phyloP scores from a whole-genome alignment of 768 basidiomycete genomes.

The Boletus edulis region DNA sequence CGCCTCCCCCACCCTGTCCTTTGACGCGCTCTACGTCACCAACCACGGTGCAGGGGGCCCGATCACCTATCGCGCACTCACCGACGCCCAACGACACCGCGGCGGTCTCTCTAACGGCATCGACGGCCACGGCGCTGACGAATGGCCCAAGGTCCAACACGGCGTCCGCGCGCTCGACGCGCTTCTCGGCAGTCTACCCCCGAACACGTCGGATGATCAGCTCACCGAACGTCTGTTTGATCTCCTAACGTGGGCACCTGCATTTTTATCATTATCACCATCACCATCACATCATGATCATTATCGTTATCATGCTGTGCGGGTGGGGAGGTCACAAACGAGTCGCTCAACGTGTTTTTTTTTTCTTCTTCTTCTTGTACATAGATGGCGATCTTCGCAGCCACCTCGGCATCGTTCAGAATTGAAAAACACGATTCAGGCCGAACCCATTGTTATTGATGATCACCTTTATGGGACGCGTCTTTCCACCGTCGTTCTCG shows the following conservation, averaged over 20 bases:
- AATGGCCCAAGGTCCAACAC: slow-evolving; percentile 74
- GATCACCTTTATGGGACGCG: slow-evolving; percentile 61
- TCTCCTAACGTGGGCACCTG: slow-evolving; percentile 63
- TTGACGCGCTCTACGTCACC: slow-evolving; percentile 58
- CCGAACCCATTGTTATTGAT: slow-evolving; percentile 43
- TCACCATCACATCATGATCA: no score
- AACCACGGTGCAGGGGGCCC: slow-evolving; percentile 69
- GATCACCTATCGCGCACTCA: slow-evolving; percentile 54
- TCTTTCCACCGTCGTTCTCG: slow-evolving; percentile 66
- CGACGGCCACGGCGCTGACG: slow-evolving; percentile 55
- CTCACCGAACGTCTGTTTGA: slow-evolving; percentile 61
- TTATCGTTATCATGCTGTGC: no score
- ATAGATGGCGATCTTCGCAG: slow-evolving; percentile 32
- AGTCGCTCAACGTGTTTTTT: slow-evolving; percentile 3
- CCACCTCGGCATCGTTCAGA: slow-evolving; percentile 49
- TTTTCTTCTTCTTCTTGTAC: not conserved
- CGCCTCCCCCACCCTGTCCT: slow-evolving; percentile 31
- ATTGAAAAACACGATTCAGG: slow-evolving; percentile 61
- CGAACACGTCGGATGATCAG: slow-evolving; percentile 44
- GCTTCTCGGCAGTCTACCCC: slow-evolving; percentile 38
- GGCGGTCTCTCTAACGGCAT: slow-evolving; percentile 76
- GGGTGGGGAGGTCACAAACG: not conserved
- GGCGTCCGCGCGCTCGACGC: slow-evolving; percentile 49
- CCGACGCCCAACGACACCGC: slow-evolving; percentile 43
- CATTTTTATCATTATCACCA: no score